Evolutionary conservation across 2,329 filamentous ascomycete species (phyloP).

Genomic region (Stromatinia cepivora): DNA sequence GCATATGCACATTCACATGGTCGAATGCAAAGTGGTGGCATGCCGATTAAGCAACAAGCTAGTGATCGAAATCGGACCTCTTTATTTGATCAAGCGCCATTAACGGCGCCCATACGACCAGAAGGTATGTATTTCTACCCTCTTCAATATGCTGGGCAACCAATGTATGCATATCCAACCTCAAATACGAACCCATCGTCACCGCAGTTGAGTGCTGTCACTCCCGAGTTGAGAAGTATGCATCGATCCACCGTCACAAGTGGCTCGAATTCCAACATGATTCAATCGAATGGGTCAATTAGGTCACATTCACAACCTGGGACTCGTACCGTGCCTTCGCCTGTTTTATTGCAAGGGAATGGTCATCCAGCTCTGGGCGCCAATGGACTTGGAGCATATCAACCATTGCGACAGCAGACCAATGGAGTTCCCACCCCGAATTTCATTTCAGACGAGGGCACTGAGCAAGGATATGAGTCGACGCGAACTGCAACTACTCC

Average conservation of each 20-base stretch:
- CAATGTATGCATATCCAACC: constrained; percentile 51
- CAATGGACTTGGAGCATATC: constrained; percentile 40
- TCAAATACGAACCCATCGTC: constrained; percentile 59
- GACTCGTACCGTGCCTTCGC: constrained; percentile 44
- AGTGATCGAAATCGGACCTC: constrained; percentile 58
- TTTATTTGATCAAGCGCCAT: constrained; percentile 62
- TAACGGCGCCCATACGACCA: constrained; percentile 58
- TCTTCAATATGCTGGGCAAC: constrained; percentile 44
- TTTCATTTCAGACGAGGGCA: constrained; percentile 55
- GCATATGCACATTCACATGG: constrained; percentile 47
- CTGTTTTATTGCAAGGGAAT: constrained; percentile 42
- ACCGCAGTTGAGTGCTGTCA: constrained; percentile 48
- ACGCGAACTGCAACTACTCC: constrained; percentile 30
- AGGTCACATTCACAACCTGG: constrained; percentile 68
- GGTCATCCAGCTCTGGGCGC: constrained; percentile 41
- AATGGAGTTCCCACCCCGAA: constrained; percentile 56
- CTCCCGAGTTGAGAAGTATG: constrained; percentile 56
- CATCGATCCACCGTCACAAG: constrained; percentile 55
- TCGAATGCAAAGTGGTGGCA: constrained; percentile 40
- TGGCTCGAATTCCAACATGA: constrained; percentile 46
- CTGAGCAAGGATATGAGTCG: constrained; percentile 31
- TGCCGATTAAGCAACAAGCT: constrained; percentile 42
- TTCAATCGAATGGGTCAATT: constrained; percentile 55
- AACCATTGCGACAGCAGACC: constrained; percentile 34
- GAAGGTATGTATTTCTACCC: constrained; percentile 55